Percentiles rank a stretch among this genome's conserved stretches.
These are phyloP conservation scores for Tilletia indica DNA, from an alignment of 1,284 basidiomycete genomes.

Conservation along the genomic window DNA sequence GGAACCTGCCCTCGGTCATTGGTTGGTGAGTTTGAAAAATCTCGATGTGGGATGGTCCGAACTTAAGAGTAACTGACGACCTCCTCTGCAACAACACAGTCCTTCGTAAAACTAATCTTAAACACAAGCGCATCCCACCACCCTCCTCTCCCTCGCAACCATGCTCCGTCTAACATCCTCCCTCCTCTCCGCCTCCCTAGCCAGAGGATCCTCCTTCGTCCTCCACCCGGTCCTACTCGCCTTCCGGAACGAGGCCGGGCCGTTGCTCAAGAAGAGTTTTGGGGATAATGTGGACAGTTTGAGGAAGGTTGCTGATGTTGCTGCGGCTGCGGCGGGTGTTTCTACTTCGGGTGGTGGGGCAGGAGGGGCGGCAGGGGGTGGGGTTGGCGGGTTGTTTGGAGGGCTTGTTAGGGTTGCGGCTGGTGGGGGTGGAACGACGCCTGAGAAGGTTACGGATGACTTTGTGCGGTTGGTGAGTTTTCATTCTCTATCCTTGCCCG, in stretches of 20 bases:
- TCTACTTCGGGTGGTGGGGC: not conserved
- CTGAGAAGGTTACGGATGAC: conserved; percentile 18
- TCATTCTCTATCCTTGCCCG: no score
- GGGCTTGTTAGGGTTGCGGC: conserved; percentile 16
- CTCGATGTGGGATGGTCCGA: no score
- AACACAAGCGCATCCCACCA: not conserved
- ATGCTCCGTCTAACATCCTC: conserved; percentile 11
- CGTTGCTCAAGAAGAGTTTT: not conserved
- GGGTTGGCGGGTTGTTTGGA: conserved; percentile 2
- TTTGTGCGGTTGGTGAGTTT: conserved; percentile 18
- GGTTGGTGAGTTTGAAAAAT: conserved; percentile 18
- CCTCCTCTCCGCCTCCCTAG: conserved; percentile 17
- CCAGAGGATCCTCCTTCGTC: not conserved
- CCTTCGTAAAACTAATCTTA: conserved; percentile 1
- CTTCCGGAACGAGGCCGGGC: conserved; percentile 11
- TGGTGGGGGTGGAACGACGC: conserved; percentile 4
- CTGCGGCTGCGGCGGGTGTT: conserved; percentile 9
- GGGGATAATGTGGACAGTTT: conserved; percentile 11
- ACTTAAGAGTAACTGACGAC: no score
- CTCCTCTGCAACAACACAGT: not conserved
- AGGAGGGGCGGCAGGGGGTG: not conserved
- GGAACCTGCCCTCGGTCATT: conserved; percentile 42
- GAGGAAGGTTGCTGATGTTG: not conserved
- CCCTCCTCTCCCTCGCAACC: conserved; percentile 12
- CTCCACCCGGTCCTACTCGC: conserved; percentile 11